These are phyloP conservation scores for Prunus mongolica DNA, from an alignment of 306 rosid genomes.

Conservation along the genomic window DNA sequence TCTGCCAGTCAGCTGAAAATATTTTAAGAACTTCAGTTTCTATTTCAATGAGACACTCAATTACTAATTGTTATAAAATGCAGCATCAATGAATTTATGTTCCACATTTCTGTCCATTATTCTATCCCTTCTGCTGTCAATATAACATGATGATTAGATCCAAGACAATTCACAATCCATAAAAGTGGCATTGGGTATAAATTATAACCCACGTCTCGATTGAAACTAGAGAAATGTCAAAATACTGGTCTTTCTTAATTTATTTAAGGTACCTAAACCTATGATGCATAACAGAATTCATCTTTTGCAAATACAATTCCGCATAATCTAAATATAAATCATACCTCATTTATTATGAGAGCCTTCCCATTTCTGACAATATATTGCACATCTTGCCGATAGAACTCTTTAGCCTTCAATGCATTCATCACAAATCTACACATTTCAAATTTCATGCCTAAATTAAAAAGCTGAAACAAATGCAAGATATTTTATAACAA, in stretches of 20 bases:
- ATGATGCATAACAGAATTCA: not conserved
- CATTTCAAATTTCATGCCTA: conserved; percentile 28
- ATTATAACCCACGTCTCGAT: not conserved
- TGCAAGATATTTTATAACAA: too few relatives aligned
- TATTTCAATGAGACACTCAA: conserved; percentile 1
- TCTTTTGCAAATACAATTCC: not conserved
- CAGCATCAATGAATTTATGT: not conserved
- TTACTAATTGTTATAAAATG: not conserved
- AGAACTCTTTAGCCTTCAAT: conserved; percentile 92
- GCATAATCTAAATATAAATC: not conserved
- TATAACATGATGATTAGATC: not conserved
- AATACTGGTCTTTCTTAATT: not conserved
- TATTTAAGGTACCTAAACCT: not conserved
- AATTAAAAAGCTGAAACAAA: conserved; percentile 1
- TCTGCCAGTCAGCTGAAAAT: conserved; percentile 81
- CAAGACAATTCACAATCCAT: not conserved
- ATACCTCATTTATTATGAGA: conserved; percentile 93
- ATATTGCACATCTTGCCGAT: conserved; percentile 85
- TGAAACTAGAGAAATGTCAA: not conserved
- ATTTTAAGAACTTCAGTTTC: conserved; percentile 19
- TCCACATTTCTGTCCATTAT: not conserved
- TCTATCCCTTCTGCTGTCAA: not conserved
- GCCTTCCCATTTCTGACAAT: conserved; percentile 94
- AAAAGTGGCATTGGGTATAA: not conserved
- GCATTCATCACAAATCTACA: conserved; percentile 97